Evolutionary conservation across 2,329 filamentous ascomycete genomes (phyloP).

Genomic region (Diatrype stigma): DNA sequence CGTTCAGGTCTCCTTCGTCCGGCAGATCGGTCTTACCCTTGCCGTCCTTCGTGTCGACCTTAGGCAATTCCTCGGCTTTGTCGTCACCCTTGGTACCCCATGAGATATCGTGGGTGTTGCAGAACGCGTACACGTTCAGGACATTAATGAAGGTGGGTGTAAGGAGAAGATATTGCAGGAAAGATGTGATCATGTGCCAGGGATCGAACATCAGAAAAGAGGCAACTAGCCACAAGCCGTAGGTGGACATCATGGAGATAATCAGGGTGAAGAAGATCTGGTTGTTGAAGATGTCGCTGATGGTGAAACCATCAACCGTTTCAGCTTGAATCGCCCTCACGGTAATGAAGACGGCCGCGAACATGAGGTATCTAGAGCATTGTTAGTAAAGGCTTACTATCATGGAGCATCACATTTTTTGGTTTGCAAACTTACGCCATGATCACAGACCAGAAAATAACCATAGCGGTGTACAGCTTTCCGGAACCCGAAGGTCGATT

Average conservation of each 20-base stretch:
- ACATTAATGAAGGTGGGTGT: constrained; percentile 98
- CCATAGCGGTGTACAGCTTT: constrained; percentile 91
- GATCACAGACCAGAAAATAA: constrained; percentile 95
- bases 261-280: constrained; percentile 89
- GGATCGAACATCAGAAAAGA: constrained; percentile 95
- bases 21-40: constrained; percentile 90
- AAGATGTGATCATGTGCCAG: constrained; percentile 98
- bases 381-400: constrained; percentile 20
- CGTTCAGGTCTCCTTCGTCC: constrained; percentile 91
- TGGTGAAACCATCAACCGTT: constrained; percentile 62
- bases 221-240: constrained; percentile 85
- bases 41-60: constrained; percentile 84
- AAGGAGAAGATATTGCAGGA: constrained; percentile 89
- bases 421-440: constrained; percentile 66
- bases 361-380: constrained; percentile 70
- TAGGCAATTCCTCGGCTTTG: constrained; percentile 85
- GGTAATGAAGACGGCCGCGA: constrained; percentile 91
- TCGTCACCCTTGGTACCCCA: constrained; percentile 99
- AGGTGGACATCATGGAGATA: constrained; percentile 87
- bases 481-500: constrained; percentile 94
- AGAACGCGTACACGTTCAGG: constrained; percentile 98
- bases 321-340: constrained; percentile 78
- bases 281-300: constrained; percentile 76
- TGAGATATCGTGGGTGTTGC: constrained; percentile 95
- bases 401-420: not conserved